Conservation (phyloP, 352 stramenopile species). For the Globisporangium yorkense region DNA sequence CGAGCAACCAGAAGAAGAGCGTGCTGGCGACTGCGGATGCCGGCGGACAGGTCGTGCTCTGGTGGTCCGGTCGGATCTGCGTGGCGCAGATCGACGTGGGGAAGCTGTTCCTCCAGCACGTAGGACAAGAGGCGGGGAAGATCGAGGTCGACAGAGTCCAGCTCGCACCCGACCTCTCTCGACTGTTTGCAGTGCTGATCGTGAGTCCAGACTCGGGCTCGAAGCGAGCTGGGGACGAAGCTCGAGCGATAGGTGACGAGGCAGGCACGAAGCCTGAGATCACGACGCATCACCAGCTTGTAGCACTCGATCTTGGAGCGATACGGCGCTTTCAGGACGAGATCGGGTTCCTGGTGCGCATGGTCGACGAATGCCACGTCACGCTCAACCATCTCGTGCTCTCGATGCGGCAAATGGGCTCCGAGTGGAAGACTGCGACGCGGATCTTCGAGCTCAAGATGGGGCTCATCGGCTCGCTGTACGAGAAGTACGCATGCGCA, state of each 20-base stretch:
- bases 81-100: conserved; percentile 38
- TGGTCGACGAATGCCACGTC: conserved; percentile 16
- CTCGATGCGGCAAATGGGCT: conserved; percentile 30
- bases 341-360: conserved; percentile 23
- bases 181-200: conserved; percentile 26
- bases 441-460: conserved; percentile 78
- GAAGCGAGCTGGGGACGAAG: too few species aligned
- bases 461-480: conserved; percentile 59
- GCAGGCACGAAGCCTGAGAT: neutral
- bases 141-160: conserved; percentile 31
- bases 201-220: neutral
- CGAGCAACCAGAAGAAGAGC: conserved; percentile 2
- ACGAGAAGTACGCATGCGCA: conserved; percentile 70
- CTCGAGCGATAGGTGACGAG: neutral
- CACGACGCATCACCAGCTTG: conserved; percentile 16
- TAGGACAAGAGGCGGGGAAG: conserved; percentile 5
- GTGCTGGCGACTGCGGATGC: conserved; percentile 44
- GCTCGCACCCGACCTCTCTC: conserved; percentile 29
- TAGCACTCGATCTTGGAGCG: conserved; percentile 30
- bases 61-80: conserved; percentile 56
- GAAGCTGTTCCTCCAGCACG: conserved; percentile 19
- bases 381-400: conserved; percentile 28
- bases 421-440: conserved; percentile 75
- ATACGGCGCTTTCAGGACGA: conserved; percentile 28
- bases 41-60: conserved; percentile 32